Percentiles rank a stretch among this genome's conserved stretches.
These are phyloP conservation scores for Globisporangium viniferum DNA, from an alignment of 352 stramenopile species.

Conservation along the genomic window DNA sequence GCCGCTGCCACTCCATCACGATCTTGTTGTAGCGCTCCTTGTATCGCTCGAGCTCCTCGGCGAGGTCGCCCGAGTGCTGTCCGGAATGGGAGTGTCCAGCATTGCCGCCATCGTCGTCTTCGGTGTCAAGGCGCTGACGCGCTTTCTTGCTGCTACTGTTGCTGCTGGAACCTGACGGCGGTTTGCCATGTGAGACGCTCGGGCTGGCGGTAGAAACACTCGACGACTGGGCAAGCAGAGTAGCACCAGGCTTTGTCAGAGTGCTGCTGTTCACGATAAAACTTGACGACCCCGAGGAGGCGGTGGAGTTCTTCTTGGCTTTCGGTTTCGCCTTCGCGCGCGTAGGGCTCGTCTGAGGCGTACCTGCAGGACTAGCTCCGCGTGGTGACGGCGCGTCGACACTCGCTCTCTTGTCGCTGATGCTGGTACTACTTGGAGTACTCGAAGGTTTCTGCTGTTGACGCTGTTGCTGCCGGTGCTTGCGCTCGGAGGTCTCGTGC, in stretches of 20 bases:
- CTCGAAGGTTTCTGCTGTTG: neutral
- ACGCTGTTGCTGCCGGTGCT: neutral
- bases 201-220: neutral
- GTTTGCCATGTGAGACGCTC: constrained; percentile 7
- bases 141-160: constrained; percentile 8
- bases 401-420: constrained; percentile 9
- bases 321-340: constrained; percentile 13
- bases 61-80: constrained; percentile 24
- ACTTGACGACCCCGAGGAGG: neutral
- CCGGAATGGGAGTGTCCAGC: neutral
- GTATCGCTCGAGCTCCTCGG: constrained; percentile 65
- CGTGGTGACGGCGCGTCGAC: constrained; percentile 3
- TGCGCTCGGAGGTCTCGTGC: constrained; percentile 13
- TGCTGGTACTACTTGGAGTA: neutral
- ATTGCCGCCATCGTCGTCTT: constrained; percentile 22
- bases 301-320: neutral
- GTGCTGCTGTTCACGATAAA: neutral
- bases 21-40: constrained; percentile 83
- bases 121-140: constrained; percentile 9
- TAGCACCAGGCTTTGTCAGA: neutral
- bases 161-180: constrained; percentile 10
- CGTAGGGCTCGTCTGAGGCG: neutral
- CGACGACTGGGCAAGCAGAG: constrained; percentile 5
- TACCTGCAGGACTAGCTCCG: neutral
- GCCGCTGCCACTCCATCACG: constrained; percentile 73